These are phyloP conservation scores for Dactylellina haptotyla DNA, from an alignment of 2,329 filamentous ascomycete species.

Conservation along the genomic window DNA sequence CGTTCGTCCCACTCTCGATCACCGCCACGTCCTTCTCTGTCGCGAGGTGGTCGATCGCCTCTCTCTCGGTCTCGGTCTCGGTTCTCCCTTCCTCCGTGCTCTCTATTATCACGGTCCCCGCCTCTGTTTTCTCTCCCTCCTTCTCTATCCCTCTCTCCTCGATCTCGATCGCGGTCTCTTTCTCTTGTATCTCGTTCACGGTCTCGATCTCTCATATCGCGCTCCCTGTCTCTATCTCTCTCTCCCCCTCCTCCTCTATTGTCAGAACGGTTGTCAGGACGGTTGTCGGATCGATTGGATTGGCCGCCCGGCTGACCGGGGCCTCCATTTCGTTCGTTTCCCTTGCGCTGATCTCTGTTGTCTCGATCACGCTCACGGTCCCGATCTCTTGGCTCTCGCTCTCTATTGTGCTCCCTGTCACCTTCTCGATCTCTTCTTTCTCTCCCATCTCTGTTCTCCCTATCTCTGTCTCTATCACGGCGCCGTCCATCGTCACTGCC, in stretches of 20 bases:
- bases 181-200: conserved; percentile 34
- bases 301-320: conserved; percentile 5
- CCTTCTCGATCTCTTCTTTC: conserved; percentile 53
- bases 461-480: conserved; percentile 52
- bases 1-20: conserved; percentile 42
- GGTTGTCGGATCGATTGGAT: conserved; percentile 10
- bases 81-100: conserved; percentile 18
- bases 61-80: conserved; percentile 39
- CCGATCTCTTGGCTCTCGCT: conserved; percentile 54
- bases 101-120: conserved; percentile 11
- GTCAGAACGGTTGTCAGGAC: background rate
- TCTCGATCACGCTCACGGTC: conserved; percentile 55
- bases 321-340: conserved; percentile 7
- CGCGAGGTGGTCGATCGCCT: conserved; percentile 28
- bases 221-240: conserved; percentile 35
- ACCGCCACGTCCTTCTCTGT: conserved; percentile 14
- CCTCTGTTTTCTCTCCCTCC: conserved; percentile 15
- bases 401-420: conserved; percentile 55
- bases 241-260: conserved; percentile 18
- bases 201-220: conserved; percentile 31
- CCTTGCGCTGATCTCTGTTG: conserved; percentile 16
- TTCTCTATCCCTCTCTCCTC: conserved; percentile 39
- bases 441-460: conserved; percentile 20
- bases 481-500: conserved; percentile 54
- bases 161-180: conserved; percentile 44